Conservation (phyloP, 352 stramenopile genomes). For the Elongisporangium anandrum region DNA sequence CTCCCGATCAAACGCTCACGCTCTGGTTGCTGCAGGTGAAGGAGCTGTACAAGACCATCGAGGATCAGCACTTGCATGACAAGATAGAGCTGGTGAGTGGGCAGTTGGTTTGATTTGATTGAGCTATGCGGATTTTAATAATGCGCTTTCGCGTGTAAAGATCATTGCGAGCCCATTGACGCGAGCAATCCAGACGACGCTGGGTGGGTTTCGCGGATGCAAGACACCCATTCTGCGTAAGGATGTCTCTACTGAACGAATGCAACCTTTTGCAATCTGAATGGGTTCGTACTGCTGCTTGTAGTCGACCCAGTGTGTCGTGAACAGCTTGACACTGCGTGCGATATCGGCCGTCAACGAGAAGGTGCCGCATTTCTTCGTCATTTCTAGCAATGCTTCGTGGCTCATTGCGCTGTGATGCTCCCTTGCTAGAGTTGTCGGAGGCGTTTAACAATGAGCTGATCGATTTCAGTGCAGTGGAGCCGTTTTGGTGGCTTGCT, state of each 20-base stretch:
- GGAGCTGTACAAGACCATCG: constrained; percentile 39
- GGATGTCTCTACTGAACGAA: neutral
- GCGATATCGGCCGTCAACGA: constrained; percentile 68
- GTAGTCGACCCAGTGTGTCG: constrained; percentile 69
- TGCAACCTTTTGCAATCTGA: too few relatives aligned
- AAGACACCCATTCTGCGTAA: constrained; percentile 56
- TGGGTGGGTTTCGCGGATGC: constrained; percentile 47
- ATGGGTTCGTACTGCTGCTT: neutral
- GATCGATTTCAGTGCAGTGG: constrained; percentile 43
- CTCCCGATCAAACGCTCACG: neutral
- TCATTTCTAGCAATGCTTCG: neutral
- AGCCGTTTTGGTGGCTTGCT: constrained; percentile 64
- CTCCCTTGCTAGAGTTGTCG: constrained; percentile 20
- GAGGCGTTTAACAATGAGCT: constrained; percentile 23
- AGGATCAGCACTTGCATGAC: constrained; percentile 35
- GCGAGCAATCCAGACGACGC: constrained; percentile 78
- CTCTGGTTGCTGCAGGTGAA: constrained; percentile 15
- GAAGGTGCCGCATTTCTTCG: constrained; percentile 15
- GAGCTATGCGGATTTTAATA: neutral
- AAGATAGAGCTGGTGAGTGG: constrained; percentile 61
- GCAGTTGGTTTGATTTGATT: too few relatives aligned
- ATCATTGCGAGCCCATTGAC: constrained; percentile 82
- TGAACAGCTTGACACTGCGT: constrained; percentile 83
- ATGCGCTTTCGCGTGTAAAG: constrained; percentile 16
- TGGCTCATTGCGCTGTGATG: neutral